phyloP scores from a whole-genome alignment of 306 rosid species.

The Morella rubra region DNA sequence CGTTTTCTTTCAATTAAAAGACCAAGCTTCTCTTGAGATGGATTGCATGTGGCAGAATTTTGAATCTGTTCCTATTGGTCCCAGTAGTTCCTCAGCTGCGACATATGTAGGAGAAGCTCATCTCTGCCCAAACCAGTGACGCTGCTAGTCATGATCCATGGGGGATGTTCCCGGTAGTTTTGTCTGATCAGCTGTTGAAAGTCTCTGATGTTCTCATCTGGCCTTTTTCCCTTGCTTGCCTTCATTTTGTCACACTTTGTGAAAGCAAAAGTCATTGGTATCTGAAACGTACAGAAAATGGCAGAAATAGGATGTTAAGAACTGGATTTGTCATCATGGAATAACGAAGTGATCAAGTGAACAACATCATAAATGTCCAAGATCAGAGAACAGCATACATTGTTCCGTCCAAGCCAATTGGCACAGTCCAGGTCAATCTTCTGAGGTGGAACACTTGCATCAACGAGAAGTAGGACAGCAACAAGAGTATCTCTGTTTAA shows the following conservation, averaged over 20 bases:
- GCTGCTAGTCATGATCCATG: conserved; percentile 97
- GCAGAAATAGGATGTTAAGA: not conserved
- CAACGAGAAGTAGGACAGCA: conserved; percentile 76
- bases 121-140: conserved; percentile 87
- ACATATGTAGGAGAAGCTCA: conserved; percentile 81
- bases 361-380: not conserved
- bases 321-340: not conserved
- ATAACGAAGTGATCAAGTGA: not conserved
- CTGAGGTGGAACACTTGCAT: conserved; percentile 94
- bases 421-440: conserved; percentile 90
- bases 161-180: conserved; percentile 68
- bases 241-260: conserved; percentile 89
- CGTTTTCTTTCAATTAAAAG: not conserved
- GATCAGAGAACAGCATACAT: conserved; percentile 41
- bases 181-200: conserved; percentile 73
- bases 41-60: conserved; percentile 12
- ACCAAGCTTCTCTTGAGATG: not conserved
- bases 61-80: conserved; percentile 49
- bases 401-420: conserved; percentile 89
- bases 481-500: conserved; percentile 69
- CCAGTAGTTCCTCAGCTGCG: conserved; percentile 89
- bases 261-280: conserved; percentile 82
- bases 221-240: conserved; percentile 66
- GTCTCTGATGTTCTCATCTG: conserved; percentile 74
- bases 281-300: conserved; percentile 47